A percentile compares a stretch with the other conserved stretches of the same genome.
phyloP scores from a whole-genome alignment of 1,284 basidiomycete species.

The Mycena citricolor region DNA sequence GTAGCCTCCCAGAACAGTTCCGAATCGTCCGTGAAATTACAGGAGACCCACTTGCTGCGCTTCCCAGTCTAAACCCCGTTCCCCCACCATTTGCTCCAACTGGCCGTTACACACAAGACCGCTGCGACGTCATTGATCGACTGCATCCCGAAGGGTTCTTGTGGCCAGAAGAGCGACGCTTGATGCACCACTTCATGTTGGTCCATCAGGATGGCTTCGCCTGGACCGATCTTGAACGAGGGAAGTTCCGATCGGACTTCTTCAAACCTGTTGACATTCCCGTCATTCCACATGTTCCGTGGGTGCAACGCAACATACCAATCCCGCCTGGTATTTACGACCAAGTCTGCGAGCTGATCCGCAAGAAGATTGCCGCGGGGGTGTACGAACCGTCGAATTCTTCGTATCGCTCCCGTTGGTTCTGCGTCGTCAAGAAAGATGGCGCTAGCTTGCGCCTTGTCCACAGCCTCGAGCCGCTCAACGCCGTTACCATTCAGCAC shows the following conservation, averaged over 20 bases:
- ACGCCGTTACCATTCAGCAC: constrained; percentile 36
- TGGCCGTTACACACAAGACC: constrained; percentile 7
- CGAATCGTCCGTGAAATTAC: constrained; percentile 31
- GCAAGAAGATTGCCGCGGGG: constrained; percentile 32
- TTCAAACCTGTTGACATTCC: constrained; percentile 28
- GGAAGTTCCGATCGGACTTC: constrained; percentile 17
- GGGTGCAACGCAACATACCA: constrained; percentile 30
- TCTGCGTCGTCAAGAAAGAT: constrained; percentile 6
- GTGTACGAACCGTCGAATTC: constrained; percentile 37
- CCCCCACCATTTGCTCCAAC: constrained; percentile 8
- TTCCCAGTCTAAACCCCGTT: constrained; percentile 24
- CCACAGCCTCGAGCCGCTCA: constrained; percentile 34
- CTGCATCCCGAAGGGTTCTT: constrained; percentile 2
- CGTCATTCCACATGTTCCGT: constrained; percentile 29
- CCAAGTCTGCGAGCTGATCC: constrained; percentile 33
- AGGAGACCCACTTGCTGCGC: constrained; percentile 32
- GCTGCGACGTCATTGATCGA: constrained; percentile 24
- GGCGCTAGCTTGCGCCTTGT: constrained; percentile 25
- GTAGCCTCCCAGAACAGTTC: constrained; percentile 30
- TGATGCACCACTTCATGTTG: constrained; percentile 12
- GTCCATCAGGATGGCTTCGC: constrained; percentile 4
- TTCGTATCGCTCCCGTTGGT: constrained; percentile 30
- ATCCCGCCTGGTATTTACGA: constrained; percentile 32
- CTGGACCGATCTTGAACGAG: constrained; percentile 7
- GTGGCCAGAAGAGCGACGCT: constrained; percentile 4